Percentiles rank a stretch among this genome's conserved stretches.
phyloP scores from a whole-genome alignment of 768 basidiomycete genomes.

The Mycena maculata region DNA sequence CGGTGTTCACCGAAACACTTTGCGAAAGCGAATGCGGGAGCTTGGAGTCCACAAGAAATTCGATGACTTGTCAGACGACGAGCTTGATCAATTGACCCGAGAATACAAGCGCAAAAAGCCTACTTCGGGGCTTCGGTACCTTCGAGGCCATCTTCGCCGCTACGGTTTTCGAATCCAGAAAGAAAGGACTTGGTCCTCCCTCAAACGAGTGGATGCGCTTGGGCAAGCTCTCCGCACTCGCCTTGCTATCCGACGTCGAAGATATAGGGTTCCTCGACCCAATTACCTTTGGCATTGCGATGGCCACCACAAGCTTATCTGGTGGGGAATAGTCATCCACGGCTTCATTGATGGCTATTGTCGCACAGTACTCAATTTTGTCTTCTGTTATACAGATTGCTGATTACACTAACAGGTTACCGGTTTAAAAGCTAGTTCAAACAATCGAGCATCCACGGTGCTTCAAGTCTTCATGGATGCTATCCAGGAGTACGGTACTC shows the following conservation, averaged over 20 bases:
- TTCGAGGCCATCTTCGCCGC: slow-evolving; percentile 1
- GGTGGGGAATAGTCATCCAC: neutral
- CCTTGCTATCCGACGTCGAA: neutral
- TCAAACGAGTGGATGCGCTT: neutral
- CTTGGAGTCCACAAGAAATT: neutral
- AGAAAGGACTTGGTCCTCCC: neutral
- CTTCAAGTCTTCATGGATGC: slow-evolving; percentile 33
- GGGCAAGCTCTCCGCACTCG: slow-evolving; percentile 5
- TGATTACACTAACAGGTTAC: slow-evolving; percentile 12
- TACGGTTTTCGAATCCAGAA: slow-evolving; percentile 1
- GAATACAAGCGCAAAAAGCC: slow-evolving; percentile 3
- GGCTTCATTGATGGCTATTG: slow-evolving; percentile 1
- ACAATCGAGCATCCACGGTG: slow-evolving; percentile 31
- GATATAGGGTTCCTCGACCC: slow-evolving; percentile 1
- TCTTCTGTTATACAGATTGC: too few relatives aligned
- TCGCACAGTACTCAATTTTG: neutral
- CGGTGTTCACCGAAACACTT: neutral
- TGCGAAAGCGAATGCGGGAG: neutral
- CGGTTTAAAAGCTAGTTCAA: slow-evolving; percentile 29
- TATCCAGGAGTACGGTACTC: slow-evolving; percentile 30
- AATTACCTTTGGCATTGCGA: neutral
- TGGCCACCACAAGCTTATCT: too few relatives aligned
- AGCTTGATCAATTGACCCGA: neutral
- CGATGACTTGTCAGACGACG: neutral
- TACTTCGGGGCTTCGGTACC: neutral